phyloP scores from a whole-genome alignment of 1,284 basidiomycete genomes.

The Exsudoporus floridanus region DNA sequence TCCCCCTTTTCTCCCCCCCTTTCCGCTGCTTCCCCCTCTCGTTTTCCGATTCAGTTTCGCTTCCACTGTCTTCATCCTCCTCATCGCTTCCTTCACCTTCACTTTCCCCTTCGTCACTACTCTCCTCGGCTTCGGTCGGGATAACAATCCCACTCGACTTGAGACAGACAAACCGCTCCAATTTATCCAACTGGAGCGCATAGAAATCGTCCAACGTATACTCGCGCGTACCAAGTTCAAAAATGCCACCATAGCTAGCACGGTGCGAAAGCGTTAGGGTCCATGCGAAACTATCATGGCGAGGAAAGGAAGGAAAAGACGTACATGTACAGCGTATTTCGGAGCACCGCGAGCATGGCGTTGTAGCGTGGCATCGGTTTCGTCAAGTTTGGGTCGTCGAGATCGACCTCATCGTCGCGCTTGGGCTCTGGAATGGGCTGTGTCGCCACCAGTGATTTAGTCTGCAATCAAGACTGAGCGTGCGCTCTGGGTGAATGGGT shows the following conservation, averaged over 20 bases:
- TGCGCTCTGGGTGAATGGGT: not conserved
- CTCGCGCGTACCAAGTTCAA: constrained; percentile 76
- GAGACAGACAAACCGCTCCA: constrained; percentile 74
- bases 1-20: constrained; percentile 8
- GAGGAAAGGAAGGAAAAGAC: constrained; percentile 21
- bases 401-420: constrained; percentile 43
- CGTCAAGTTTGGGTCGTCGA: constrained; percentile 71
- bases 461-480: not conserved
- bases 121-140: constrained; percentile 59
- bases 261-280: not conserved
- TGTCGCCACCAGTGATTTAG: not conserved
- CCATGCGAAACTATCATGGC: not conserved
- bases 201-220: constrained; percentile 88
- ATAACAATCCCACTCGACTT: constrained; percentile 65
- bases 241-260: constrained; percentile 82
- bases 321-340: constrained; percentile 85
- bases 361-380: constrained; percentile 85
- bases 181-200: constrained; percentile 74
- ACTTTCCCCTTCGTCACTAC: constrained; percentile 56
- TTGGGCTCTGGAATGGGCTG: not conserved
- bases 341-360: constrained; percentile 84
- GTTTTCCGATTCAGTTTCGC: constrained; percentile 1
- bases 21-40: constrained; percentile 20
- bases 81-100: constrained; percentile 50
- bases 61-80: constrained; percentile 36